These are phyloP conservation scores for Dactylella cylindrospora DNA, from an alignment of 2,329 filamentous ascomycete species.

Conservation along the genomic window DNA sequence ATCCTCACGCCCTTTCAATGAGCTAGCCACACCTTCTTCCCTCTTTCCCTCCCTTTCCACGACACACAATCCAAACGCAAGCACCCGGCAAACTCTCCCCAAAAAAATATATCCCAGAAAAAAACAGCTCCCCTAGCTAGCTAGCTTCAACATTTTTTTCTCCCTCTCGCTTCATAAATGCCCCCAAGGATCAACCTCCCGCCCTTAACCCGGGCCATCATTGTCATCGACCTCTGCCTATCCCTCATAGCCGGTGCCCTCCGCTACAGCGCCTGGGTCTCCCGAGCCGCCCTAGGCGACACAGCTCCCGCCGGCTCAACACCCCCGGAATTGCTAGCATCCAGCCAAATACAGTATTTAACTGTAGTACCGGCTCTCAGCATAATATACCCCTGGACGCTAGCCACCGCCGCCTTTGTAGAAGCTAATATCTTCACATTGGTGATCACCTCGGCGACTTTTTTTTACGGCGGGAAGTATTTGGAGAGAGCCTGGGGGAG, in stretches of 20 bases:
- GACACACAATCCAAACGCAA: neutral
- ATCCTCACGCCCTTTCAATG: neutral
- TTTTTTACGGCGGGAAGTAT: slow-evolving; percentile 92
- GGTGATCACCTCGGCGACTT: slow-evolving; percentile 70
- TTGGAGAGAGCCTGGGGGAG: slow-evolving; percentile 95
- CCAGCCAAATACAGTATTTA: slow-evolving; percentile 75
- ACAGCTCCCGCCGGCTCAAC: slow-evolving; percentile 49
- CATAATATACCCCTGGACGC: slow-evolving; percentile 89
- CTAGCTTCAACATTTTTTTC: slow-evolving; percentile 7
- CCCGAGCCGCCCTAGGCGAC: slow-evolving; percentile 25
- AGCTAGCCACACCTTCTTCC: neutral
- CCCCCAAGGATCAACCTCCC: slow-evolving; percentile 85
- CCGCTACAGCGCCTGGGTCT: slow-evolving; percentile 68
- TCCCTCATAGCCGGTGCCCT: slow-evolving; percentile 80
- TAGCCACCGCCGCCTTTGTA: slow-evolving; percentile 80
- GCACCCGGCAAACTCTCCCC: slow-evolving; percentile 4
- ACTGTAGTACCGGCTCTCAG: slow-evolving; percentile 81
- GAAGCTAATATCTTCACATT: slow-evolving; percentile 92
- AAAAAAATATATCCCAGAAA: slow-evolving; percentile 2
- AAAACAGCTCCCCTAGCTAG: neutral
- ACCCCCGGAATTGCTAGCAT: slow-evolving; percentile 51
- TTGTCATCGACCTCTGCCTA: slow-evolving; percentile 72
- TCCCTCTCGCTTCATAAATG: slow-evolving; percentile 57
- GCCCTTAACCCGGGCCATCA: slow-evolving; percentile 79
- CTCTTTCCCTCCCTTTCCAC: neutral